Conservation (phyloP, 2,329 filamentous ascomycete species). For the Falciphora oryzae region DNA sequence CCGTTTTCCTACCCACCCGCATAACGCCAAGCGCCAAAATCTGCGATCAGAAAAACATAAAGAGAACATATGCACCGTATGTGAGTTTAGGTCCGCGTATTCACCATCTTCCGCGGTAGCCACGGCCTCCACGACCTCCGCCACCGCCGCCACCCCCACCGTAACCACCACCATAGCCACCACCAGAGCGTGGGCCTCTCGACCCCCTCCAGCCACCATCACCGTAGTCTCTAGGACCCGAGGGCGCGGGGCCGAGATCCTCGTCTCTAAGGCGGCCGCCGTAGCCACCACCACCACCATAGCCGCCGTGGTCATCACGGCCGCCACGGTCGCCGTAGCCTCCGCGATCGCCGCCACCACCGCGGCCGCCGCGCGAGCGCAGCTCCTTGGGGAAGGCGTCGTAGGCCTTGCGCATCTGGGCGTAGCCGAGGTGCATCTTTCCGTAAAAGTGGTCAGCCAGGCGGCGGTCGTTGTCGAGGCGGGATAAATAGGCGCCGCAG, state of each 20-base stretch:
- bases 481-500: slow-evolving; percentile 87
- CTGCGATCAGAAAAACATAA: no score
- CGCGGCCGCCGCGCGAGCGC: slow-evolving; percentile 44
- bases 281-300: slow-evolving; percentile 28
- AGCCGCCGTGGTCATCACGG: slow-evolving; percentile 32
- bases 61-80: no score
- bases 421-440: slow-evolving; percentile 98
- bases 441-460: slow-evolving; percentile 98
- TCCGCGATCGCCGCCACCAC: slow-evolving; percentile 20
- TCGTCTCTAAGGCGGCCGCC: slow-evolving; percentile 36
- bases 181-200: slow-evolving; percentile 45
- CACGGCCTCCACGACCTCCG: slow-evolving; percentile 36
- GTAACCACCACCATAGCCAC: background rate
- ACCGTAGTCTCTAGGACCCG: slow-evolving; percentile 37
- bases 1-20: no score
- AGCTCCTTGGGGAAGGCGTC: slow-evolving; percentile 84
- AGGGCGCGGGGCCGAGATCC: slow-evolving; percentile 27
- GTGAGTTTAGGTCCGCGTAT: no score
- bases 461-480: slow-evolving; percentile 89
- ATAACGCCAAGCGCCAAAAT: no score
- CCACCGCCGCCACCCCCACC: slow-evolving; percentile 48
- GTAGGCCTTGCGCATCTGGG: slow-evolving; percentile 93
- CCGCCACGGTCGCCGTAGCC: slow-evolving; percentile 25
- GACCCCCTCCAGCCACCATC: slow-evolving; percentile 38
- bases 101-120: slow-evolving; percentile 45